Conservation (phyloP, 2,329 filamentous ascomycete species). For the Talaromyces sp. region DNA sequence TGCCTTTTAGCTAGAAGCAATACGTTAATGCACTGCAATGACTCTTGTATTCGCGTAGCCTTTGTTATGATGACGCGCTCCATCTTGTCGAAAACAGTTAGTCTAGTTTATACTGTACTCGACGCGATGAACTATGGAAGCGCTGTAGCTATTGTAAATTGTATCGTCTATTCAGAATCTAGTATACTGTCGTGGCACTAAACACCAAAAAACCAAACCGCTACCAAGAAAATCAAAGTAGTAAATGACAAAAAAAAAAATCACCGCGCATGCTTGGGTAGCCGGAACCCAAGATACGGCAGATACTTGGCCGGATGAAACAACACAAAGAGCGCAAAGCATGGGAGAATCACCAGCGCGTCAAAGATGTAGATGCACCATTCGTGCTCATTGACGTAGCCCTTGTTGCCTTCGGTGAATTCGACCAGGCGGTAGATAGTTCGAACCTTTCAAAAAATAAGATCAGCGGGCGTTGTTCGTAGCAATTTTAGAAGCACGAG, state of each 20-base stretch:
- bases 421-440: constrained; percentile 48
- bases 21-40: background rate
- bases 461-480: constrained; percentile 6
- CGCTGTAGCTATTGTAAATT: too few relatives aligned
- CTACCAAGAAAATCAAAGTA: background rate
- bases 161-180: too few relatives aligned
- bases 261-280: constrained; percentile 27
- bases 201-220: background rate
- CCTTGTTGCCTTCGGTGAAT: constrained; percentile 39
- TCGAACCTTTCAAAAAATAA: constrained; percentile 24
- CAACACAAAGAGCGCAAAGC: constrained; percentile 24
- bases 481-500: constrained; percentile 12
- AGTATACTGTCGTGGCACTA: too few relatives aligned
- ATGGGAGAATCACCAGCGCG: constrained; percentile 33
- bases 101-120: too few relatives aligned
- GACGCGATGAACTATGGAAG: too few relatives aligned
- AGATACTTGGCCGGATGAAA: constrained; percentile 32
- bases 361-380: constrained; percentile 45
- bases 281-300: constrained; percentile 27
- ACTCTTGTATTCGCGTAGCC: too few relatives aligned
- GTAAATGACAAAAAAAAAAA: background rate
- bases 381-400: constrained; percentile 41
- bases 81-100: too few relatives aligned
- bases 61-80: background rate
- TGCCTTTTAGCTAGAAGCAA: constrained; percentile 19